Percentiles rank a stretch among this genome's conserved stretches.
Conservation (phyloP, 768 basidiomycete genomes). For the Serpula lacrymans region DNA sequence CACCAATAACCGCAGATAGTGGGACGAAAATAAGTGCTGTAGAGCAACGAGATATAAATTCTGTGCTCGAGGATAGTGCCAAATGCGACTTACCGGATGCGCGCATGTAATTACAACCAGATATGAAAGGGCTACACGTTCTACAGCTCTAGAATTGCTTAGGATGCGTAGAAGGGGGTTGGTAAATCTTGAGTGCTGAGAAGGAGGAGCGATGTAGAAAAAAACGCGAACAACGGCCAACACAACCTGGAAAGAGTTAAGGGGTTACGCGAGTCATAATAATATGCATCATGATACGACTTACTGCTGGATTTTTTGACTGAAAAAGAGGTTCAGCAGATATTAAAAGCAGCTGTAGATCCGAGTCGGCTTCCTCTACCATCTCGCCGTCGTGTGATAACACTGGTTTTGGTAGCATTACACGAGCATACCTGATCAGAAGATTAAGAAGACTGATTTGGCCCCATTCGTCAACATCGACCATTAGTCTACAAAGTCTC, state of each 20-base stretch:
- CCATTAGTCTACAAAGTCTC: constrained; percentile 74
- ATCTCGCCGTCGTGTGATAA: constrained; percentile 26
- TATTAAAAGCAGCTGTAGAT: constrained; percentile 70
- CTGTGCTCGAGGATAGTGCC: neutral
- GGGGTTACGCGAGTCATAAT: constrained; percentile 1
- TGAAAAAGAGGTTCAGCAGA: constrained; percentile 77
- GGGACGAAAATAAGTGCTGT: constrained; percentile 51
- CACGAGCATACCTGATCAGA: constrained; percentile 76
- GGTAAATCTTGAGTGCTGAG: constrained; percentile 53
- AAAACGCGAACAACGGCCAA: constrained; percentile 70
- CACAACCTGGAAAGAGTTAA: constrained; percentile 55
- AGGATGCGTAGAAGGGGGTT: constrained; percentile 75
- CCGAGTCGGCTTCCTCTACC: constrained; percentile 66
- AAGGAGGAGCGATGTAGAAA: constrained; percentile 67
- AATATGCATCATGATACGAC: constrained; percentile 24
- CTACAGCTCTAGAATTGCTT: constrained; percentile 64
- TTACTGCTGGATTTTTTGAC: constrained; percentile 83
- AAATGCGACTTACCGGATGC: constrained; percentile 53
- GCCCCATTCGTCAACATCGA: constrained; percentile 97
- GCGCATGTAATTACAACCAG: constrained; percentile 59
- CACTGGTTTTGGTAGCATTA: constrained; percentile 72
- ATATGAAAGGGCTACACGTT: constrained; percentile 72
- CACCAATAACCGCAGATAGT: constrained; percentile 67
- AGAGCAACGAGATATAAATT: constrained; percentile 1
- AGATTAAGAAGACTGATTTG: constrained; percentile 79